These are phyloP conservation scores for Lodderomyces orthopsilosis DNA, from an alignment of 1,139 yeast genomes.

Conservation along the genomic window DNA sequence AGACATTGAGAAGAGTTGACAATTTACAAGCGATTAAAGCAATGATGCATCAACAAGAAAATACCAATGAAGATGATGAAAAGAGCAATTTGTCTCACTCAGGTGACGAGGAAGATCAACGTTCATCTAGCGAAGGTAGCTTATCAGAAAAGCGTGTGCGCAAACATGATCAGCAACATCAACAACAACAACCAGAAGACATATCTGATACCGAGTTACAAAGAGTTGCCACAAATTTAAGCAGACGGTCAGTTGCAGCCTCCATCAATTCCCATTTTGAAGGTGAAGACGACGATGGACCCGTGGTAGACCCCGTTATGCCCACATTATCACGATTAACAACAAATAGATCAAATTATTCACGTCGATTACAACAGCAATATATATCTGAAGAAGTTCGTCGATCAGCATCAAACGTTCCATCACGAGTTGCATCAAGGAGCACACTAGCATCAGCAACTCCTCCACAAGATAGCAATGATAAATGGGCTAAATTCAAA, in stretches of 20 bases:
- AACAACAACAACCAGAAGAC: background rate
- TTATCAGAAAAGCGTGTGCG: background rate
- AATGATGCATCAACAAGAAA: constrained; percentile 21
- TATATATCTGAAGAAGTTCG: constrained; percentile 22
- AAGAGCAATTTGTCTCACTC: background rate
- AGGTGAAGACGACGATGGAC: constrained; percentile 23
- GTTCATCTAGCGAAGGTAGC: background rate
- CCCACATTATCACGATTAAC: constrained; percentile 37
- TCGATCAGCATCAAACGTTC: constrained; percentile 15
- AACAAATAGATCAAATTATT: constrained; percentile 35
- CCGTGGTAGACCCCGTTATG: constrained; percentile 36
- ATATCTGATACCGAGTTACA: constrained; percentile 7
- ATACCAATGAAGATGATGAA: constrained; percentile 12
- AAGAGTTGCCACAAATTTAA: constrained; percentile 17
- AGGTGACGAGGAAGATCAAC: background rate
- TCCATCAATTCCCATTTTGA: constrained; percentile 6
- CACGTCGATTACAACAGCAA: constrained; percentile 28
- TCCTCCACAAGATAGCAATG: too few species aligned
- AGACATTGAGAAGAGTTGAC: constrained; percentile 63
- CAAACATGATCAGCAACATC: background rate
- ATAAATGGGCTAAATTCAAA: constrained; percentile 17
- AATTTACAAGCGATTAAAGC: constrained; percentile 47
- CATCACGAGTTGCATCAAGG: background rate
- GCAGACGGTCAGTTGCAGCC: constrained; percentile 9
- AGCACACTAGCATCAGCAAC: background rate